Percentiles rank a stretch among this genome's conserved stretches.
These are phyloP conservation scores for Aureobasidium sp. DNA, from an alignment of 2,329 filamentous ascomycete species.

Conservation along the genomic window DNA sequence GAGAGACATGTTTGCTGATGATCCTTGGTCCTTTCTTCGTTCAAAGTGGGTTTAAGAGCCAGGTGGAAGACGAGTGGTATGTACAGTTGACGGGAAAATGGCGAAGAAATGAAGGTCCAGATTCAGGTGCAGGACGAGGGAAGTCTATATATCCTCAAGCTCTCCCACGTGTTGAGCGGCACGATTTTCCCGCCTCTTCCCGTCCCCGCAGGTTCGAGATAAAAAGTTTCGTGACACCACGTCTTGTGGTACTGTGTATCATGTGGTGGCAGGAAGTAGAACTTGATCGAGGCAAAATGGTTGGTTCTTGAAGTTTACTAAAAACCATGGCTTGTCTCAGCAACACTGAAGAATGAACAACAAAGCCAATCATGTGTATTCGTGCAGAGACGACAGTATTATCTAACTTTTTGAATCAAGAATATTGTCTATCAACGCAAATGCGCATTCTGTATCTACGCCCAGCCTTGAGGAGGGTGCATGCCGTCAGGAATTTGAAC, in stretches of 20 bases:
- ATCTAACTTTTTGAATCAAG: background rate
- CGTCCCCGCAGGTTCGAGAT: background rate
- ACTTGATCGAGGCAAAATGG: background rate
- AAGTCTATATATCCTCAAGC: background rate
- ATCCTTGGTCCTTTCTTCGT: no score
- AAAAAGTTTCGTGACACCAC: background rate
- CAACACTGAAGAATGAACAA: no score
- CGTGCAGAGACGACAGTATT: background rate
- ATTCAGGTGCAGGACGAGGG: background rate
- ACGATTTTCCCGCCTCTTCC: background rate
- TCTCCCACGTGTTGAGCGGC: conserved; percentile 1
- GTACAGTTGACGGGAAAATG: no score
- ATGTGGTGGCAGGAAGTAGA: background rate
- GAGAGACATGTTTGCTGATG: background rate
- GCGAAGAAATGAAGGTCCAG: background rate
- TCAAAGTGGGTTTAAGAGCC: background rate
- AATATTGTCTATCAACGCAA: background rate
- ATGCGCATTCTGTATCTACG: background rate
- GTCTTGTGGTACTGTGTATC: background rate
- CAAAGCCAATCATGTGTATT: background rate
- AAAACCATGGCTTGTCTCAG: no score
- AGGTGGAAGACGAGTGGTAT: background rate
- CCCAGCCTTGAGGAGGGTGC: conserved; percentile 26
- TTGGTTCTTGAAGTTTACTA: background rate
- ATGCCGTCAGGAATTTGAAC: conserved; percentile 28